A percentile compares a stretch with the other conserved stretches of the same genome.
phyloP scores from a whole-genome alignment of 257 asterid genomes.

The Lithospermum erythrorhizon region DNA sequence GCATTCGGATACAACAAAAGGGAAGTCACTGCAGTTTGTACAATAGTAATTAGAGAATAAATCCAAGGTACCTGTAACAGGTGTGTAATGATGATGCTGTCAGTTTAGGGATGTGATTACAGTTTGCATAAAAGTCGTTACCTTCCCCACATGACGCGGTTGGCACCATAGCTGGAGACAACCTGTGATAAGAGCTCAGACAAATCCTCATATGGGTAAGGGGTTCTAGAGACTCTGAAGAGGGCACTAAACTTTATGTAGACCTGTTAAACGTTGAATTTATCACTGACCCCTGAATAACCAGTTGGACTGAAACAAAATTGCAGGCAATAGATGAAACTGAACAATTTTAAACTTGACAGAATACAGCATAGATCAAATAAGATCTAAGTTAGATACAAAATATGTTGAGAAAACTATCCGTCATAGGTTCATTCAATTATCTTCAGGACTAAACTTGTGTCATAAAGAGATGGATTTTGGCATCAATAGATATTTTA shows the following conservation, averaged over 20 bases:
- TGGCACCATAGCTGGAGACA: constrained; percentile 64
- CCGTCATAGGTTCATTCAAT: no score
- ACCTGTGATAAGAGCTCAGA: constrained; percentile 30
- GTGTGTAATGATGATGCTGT: no score
- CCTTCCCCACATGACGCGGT: constrained; percentile 93
- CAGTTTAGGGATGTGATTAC: not conserved
- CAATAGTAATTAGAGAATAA: not conserved
- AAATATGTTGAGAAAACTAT: no score
- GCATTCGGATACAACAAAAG: constrained; percentile 57
- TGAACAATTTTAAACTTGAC: not conserved
- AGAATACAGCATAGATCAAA: not conserved
- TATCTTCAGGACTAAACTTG: no score
- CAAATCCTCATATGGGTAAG: constrained; percentile 55
- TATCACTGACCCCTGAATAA: not conserved
- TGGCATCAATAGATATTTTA: no score
- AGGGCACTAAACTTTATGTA: constrained; percentile 66
- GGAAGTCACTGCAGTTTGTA: constrained; percentile 55
- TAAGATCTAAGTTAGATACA: no score
- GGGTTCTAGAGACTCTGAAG: constrained; percentile 59
- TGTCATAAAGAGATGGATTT: no score
- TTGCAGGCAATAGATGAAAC: not conserved
- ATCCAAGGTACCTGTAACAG: not conserved
- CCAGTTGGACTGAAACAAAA: not conserved
- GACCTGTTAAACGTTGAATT: constrained; percentile 29
- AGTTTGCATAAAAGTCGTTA: constrained; percentile 6